Conservation (phyloP, 805 yeast species). For the Vanderwaltozyma tropicalis region DNA sequence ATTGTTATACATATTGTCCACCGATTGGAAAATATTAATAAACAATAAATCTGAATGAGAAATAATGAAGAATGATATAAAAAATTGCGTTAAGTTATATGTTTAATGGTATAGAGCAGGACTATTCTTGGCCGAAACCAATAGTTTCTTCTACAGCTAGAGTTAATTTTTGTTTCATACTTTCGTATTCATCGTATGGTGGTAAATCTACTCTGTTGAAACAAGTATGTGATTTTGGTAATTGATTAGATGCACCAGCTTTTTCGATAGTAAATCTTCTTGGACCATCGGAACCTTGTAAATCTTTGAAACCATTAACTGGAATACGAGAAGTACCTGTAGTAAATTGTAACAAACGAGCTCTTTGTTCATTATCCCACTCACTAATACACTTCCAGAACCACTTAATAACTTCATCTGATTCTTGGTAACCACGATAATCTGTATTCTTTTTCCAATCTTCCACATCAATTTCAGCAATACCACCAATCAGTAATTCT, state of each 20-base stretch:
- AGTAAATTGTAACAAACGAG: slow-evolving; percentile 89
- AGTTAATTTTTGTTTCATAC: slow-evolving; percentile 79
- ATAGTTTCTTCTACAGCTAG: slow-evolving; percentile 98
- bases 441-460: slow-evolving; percentile 99
- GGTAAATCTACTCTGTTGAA: slow-evolving; percentile 98
- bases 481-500: slow-evolving; percentile 94
- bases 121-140: slow-evolving; percentile 93
- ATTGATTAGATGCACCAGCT: slow-evolving; percentile 86
- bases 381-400: slow-evolving; percentile 90
- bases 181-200: slow-evolving; percentile 75
- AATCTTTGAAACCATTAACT: slow-evolving; percentile 95
- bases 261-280: slow-evolving; percentile 95
- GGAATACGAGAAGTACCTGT: slow-evolving; percentile 99
- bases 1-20: not conserved
- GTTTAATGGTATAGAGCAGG: not conserved
- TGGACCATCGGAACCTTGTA: slow-evolving; percentile 98
- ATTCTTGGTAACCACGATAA: slow-evolving; percentile 94
- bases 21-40: not conserved
- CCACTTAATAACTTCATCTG: slow-evolving; percentile 96
- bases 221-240: slow-evolving; percentile 97
- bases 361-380: slow-evolving; percentile 96
- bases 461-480: slow-evolving; percentile 93
- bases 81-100: too few relatives aligned
- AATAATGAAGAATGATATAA: not conserved
- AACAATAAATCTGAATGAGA: too few relatives aligned